A percentile compares a stretch with the other conserved stretches of the same genome.
phyloP scores from a whole-genome alignment of 106 monocot genomes.

The Triglochin maritima region DNA sequence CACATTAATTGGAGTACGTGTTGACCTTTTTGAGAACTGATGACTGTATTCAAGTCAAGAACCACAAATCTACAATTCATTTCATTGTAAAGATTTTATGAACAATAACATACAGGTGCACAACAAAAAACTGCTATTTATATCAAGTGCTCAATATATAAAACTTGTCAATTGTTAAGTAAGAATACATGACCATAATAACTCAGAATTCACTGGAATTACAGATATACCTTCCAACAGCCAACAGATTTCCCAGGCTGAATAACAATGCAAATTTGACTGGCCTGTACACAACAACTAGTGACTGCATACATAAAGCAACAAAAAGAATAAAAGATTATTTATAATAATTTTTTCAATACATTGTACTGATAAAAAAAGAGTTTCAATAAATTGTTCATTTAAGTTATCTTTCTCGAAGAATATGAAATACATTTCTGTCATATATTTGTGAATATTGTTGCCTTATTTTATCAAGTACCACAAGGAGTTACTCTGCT shows the following conservation, averaged over 20 bases:
- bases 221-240: slow-evolving; percentile 66
- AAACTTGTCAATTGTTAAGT: background rate
- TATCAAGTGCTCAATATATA: background rate
- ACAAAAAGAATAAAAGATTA: background rate
- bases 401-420: background rate
- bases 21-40: too few species aligned
- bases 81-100: background rate
- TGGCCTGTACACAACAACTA: slow-evolving; percentile 59
- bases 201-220: background rate
- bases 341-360: background rate
- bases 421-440: background rate
- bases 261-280: slow-evolving; percentile 92
- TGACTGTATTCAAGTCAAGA: too few species aligned
- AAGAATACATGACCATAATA: background rate
- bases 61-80: background rate
- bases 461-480: background rate
- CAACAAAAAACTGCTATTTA: background rate
- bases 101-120: background rate
- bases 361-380: background rate
- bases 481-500: too few species aligned
- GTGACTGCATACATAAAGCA: slow-evolving; percentile 50
- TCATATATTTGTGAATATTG: background rate
- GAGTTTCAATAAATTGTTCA: background rate
- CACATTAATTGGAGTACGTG: too few species aligned
- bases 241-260: slow-evolving; percentile 83